A percentile compares a stretch with the other conserved stretches of the same genome.
Evolutionary conservation across 1,284 basidiomycete species (phyloP).

Genomic region (Earliella scabrosa): DNA sequence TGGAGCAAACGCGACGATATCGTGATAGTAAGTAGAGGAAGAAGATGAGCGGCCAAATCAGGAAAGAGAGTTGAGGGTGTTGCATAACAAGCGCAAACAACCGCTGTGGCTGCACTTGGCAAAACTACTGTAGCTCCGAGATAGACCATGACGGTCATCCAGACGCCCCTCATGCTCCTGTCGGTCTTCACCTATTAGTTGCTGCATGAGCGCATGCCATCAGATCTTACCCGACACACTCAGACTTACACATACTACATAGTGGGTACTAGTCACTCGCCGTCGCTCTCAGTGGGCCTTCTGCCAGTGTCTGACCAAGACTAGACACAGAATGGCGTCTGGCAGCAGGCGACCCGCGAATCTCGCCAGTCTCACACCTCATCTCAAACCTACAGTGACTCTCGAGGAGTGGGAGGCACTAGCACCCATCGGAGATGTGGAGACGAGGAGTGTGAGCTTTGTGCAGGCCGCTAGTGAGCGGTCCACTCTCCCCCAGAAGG

Average conservation of each 20-base stretch:
- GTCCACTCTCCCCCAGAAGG: slow-evolving; percentile 73
- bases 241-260: too few species aligned
- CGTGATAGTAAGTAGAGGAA: not conserved
- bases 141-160: too few species aligned
- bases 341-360: slow-evolving; percentile 14
- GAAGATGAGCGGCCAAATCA: not conserved
- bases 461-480: slow-evolving; percentile 70
- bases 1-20: too few species aligned
- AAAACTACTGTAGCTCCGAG: too few species aligned
- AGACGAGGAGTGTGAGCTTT: slow-evolving; percentile 66
- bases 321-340: slow-evolving; percentile 5
- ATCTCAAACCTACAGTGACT: slow-evolving; percentile 48
- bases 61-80: slow-evolving; percentile 14
- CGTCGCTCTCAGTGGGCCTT: not conserved
- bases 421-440: slow-evolving; percentile 74
- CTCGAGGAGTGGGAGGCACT: slow-evolving; percentile 91
- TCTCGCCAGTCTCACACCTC: slow-evolving; percentile 24
- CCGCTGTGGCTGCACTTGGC: slow-evolving; percentile 14
- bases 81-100: slow-evolving; percentile 19
- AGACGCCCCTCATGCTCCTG: too few species aligned
- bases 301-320: too few species aligned
- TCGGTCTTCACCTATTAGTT: too few species aligned
- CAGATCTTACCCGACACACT: too few species aligned
- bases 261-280: too few species aligned
- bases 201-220: too few species aligned